Conservation (phyloP, 495 filamentous ascomycete species). For the Amorphotheca resinae region DNA sequence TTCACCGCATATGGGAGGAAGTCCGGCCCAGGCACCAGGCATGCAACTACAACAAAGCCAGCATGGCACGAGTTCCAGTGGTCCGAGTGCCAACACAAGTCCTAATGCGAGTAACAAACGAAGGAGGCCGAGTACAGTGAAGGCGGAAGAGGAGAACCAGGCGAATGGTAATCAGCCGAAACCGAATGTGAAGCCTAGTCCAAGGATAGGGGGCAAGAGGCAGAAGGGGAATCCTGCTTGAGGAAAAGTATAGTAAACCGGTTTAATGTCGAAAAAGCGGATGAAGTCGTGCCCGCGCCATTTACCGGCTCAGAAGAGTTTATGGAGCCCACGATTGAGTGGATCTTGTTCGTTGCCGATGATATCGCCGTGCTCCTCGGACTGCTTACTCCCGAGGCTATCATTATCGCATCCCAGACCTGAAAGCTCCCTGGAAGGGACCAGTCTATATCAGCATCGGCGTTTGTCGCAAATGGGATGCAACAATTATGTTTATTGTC, state of each 20-base stretch:
- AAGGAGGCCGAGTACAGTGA: conserved; percentile 62
- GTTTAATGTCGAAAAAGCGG: not conserved
- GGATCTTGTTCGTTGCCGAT: not conserved
- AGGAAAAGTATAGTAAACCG: conserved; percentile 6
- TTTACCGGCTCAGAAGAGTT: too few relatives aligned
- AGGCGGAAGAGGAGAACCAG: conserved; percentile 55
- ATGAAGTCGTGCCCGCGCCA: not conserved
- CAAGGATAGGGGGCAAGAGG: conserved; percentile 39
- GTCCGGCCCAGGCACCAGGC: conserved; percentile 46
- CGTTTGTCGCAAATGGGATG: conserved; percentile 1
- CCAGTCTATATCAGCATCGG: conserved; percentile 4
- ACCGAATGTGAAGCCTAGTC: conserved; percentile 39
- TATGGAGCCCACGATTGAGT: not conserved
- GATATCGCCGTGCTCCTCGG: not conserved
- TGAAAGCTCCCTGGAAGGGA: not conserved
- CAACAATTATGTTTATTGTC: not conserved
- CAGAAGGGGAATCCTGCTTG: conserved; percentile 34
- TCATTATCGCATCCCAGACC: not conserved
- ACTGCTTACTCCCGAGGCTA: not conserved
- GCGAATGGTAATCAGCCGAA: conserved; percentile 30
- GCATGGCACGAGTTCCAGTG: conserved; percentile 57
- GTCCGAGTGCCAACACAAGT: conserved; percentile 71
- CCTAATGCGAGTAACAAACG: conserved; percentile 70
- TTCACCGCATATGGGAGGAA: conserved; percentile 42
- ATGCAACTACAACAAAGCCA: conserved; percentile 66